These are phyloP conservation scores for Aspergillus wentii DNA, from an alignment of 495 filamentous ascomycete species.

Conservation along the genomic window DNA sequence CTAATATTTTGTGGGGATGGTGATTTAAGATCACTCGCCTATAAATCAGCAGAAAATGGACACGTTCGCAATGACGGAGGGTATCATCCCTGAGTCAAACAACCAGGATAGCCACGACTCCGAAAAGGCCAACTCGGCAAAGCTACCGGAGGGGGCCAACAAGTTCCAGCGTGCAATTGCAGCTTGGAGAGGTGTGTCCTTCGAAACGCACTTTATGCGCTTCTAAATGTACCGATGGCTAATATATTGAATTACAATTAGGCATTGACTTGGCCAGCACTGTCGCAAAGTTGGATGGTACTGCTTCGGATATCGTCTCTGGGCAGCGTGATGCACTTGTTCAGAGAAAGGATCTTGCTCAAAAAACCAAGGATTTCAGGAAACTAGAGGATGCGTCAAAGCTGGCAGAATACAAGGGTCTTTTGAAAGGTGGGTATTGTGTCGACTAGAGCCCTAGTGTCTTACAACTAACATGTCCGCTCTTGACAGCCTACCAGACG, in stretches of 20 bases:
- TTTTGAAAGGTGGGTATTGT: constrained; percentile 67
- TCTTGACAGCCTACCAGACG: constrained; percentile 75
- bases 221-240: constrained; percentile 11
- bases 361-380: constrained; percentile 97
- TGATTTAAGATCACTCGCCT: constrained; percentile 2
- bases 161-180: constrained; percentile 95
- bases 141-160: constrained; percentile 59
- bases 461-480: constrained; percentile 4
- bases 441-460: not conserved
- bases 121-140: constrained; percentile 17
- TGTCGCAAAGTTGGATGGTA: constrained; percentile 82
- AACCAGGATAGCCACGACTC: constrained; percentile 24
- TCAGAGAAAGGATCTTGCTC: constrained; percentile 92
- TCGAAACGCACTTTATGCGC: no score
- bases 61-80: constrained; percentile 40
- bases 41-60: constrained; percentile 27
- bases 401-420: constrained; percentile 76
- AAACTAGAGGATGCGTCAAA: constrained; percentile 92
- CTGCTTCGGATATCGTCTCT: constrained; percentile 86
- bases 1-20: constrained; percentile 19
- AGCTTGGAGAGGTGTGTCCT: constrained; percentile 80
- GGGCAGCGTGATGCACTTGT: constrained; percentile 89
- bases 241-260: constrained; percentile 29
- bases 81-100: constrained; percentile 30
- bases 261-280: constrained; percentile 85